Base-by-base conservation (phyloP, 2,329 filamentous ascomycete species). In the Fusarium burgessii region DNA sequence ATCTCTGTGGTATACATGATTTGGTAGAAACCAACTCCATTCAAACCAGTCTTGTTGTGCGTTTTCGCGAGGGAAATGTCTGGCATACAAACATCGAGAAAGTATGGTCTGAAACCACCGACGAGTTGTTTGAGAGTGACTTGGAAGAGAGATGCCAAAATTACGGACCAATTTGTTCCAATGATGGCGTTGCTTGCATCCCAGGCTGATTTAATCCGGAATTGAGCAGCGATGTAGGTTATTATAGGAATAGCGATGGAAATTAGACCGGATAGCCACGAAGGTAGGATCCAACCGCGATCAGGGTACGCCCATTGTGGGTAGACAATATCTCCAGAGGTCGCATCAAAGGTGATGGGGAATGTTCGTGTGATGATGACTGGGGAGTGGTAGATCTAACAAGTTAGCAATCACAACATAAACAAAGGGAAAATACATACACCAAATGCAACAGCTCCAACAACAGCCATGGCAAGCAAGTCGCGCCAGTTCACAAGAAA, bases 61-160 rank as follows among this genome's bases (percentile, higher is more conserved):
- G 81, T 80, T 18, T 80, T 75, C 10, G 80, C 80, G 0, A 78
- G 79, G 2, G 83, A 82, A n/a, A 85, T 78, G 59, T 86, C 84
- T 0, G 90, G 91, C 75, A 88, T 84, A 80, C 90, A 92, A 62
- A 91, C 87, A 7, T 86, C 84, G 46, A 91, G 86, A 78, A 92
- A 92, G 73, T 90, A 86, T 1, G 90, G 90, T 32, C 89, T 82
- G 5, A 90, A 82, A 23, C 89, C 90, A 8, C 90, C 90, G 49
- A 92, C 87, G 9, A 91, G 82, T 82, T 88, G 89, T 77, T 92
- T 92, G 72, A 92, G 77, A 71, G 89, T 85, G 68, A 91, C 89
- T 72, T 92, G 89, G 76, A 91, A 90, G n/a, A 91, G 83, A 0
- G 88, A 84, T 0, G 88, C 88, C 5, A 86, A 80, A 63, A 90